Evolutionary conservation across 441 rosid genomes (phyloP), one percentile per base, ranked within the genome.

Genomic region (Euphorbia schlechtendalii): DNA sequence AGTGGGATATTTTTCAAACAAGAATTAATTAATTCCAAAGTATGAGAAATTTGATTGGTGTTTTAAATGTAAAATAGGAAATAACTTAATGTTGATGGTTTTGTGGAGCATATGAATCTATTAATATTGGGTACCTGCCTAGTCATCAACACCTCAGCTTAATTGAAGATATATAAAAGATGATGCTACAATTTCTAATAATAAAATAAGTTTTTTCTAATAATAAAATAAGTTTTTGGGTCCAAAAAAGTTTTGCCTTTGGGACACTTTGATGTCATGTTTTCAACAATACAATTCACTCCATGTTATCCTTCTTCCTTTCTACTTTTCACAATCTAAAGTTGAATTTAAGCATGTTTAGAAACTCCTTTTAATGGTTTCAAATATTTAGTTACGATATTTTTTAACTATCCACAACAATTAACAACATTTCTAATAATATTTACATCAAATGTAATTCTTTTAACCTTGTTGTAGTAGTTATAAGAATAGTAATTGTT

Each of bases 81-180:
- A 45, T 9, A 48, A 57, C 48, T 57, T 45, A 28, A 57, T 24
- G 32, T 5, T 40, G 4, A 27, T 55, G 54, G 52, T 25, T 55
- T 41, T 8, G 45, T 3, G 45, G 45, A 41, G 13, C 45, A 41
- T 41, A 41, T 3, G 14, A 7, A 41, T 41, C 1, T 41, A 41
- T 41, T 3, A 3, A 7, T 41, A 3, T 41, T 3, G 45, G 14
- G 12, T 41, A 40, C 53, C 20, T 40, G 68, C 40, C 68, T 56
- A 13, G 69, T 56, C 62, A 56, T 20, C 54, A 9, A 52, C 69
- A 56, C 69, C 43, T 66, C 56, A 41, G 27, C 18, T 49, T 46
- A 17, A 46, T 21, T 41, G 21, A 22, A 54, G 7, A 54, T 40
- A 38, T 49, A 21, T 8, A 56, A 2, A 12, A 56, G 5, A 28